Conservation (phyloP, 352 stramenopile species). For the Pythium grandisporangium region DNA sequence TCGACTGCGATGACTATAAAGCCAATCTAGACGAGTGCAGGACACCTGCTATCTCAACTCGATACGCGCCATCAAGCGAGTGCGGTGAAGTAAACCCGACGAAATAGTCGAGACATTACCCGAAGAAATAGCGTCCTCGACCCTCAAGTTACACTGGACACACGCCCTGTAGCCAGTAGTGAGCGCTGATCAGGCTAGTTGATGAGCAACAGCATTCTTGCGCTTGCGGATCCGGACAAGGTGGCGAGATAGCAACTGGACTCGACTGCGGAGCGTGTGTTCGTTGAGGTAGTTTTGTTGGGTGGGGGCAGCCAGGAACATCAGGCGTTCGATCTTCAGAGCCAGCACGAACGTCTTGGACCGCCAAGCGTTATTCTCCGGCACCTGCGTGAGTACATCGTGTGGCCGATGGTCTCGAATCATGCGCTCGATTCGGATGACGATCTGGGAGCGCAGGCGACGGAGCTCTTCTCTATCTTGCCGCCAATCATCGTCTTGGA, state of each 20-base stretch:
- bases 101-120: too few species aligned
- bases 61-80: too few species aligned
- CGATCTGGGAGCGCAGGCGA: slow-evolving; percentile 28
- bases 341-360: slow-evolving; percentile 47
- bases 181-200: too few species aligned
- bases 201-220: slow-evolving; percentile 48
- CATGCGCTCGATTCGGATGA: slow-evolving; percentile 48
- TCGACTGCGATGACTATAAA: too few species aligned
- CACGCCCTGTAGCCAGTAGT: too few species aligned
- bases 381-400: slow-evolving; percentile 48
- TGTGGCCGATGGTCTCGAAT: slow-evolving; percentile 40
- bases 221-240: slow-evolving; percentile 44
- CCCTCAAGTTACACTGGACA: too few species aligned
- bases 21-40: too few species aligned
- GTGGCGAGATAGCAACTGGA: slow-evolving; percentile 43
- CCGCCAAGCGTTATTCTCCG: slow-evolving; percentile 50
- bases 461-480: slow-evolving; percentile 26
- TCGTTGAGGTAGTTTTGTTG: slow-evolving; percentile 49
- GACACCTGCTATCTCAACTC: too few species aligned
- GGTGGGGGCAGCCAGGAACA: slow-evolving; percentile 48
- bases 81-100: too few species aligned
- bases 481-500: too few species aligned
- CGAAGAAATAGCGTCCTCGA: too few species aligned
- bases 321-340: slow-evolving; percentile 57
- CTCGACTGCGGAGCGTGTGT: slow-evolving; percentile 31